Conservation (phyloP, 2,329 filamentous ascomycete genomes). For the Leptodontidium sp. region DNA sequence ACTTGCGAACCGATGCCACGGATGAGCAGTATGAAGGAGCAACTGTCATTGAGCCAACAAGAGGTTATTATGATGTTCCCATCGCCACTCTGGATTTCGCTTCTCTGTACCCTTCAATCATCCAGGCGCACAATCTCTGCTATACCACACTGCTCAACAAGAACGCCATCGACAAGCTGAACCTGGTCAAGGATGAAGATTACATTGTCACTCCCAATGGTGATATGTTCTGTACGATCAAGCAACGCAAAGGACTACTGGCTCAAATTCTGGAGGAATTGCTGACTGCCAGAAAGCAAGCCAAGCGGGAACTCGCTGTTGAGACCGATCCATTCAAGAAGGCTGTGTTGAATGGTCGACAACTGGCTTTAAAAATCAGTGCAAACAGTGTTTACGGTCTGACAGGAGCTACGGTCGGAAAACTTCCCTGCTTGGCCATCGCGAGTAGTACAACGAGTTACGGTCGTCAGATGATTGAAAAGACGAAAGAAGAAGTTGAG, state of each 20-base stretch:
- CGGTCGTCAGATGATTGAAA: conserved; percentile 98
- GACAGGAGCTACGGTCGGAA: conserved; percentile 94
- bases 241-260: conserved; percentile 88
- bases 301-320: conserved; percentile 86
- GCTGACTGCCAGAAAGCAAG: conserved; percentile 89
- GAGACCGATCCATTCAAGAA: conserved; percentile 98
- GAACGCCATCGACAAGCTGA: conserved; percentile 76
- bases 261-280: conserved; percentile 97
- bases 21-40: conserved; percentile 97
- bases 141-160: conserved; percentile 94
- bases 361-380: conserved; percentile 93
- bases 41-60: conserved; percentile 94
- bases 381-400: conserved; percentile 98
- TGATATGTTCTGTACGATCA: conserved; percentile 88
- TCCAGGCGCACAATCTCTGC: conserved; percentile 97
- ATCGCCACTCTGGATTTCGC: conserved; percentile 98
- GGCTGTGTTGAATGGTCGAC: conserved; percentile 95
- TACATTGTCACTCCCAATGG: conserved; percentile 97
- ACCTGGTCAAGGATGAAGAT: conserved; percentile 86
- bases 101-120: conserved; percentile 97
- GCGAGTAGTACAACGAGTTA: conserved; percentile 97
- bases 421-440: conserved; percentile 92
- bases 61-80: conserved; percentile 93
- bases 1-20: conserved; percentile 72
- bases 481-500: conserved; percentile 96